Base-by-base conservation (phyloP, 108 stramenopile species). In the Nannochloropsis oceanica region DNA sequence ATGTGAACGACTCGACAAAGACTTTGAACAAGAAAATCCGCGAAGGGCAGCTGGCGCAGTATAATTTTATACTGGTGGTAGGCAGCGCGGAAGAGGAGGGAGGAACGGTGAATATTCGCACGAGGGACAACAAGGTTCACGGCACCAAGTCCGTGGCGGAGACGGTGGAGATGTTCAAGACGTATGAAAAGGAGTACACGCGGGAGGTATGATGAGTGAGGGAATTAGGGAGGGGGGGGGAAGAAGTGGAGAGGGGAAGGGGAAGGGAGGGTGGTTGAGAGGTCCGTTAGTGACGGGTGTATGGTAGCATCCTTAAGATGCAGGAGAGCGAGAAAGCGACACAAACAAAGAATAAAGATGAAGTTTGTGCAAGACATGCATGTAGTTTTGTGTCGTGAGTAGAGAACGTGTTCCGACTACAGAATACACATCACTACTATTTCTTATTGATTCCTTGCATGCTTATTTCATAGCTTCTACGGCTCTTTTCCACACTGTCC, bases 1-100 rank as follows among this genome's bases (percentile, higher is more conserved):
- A 99, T 85, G 95, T 95, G 20, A 98, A 99, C 86, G 79, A 91
- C 43, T 93, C 94, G 43, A 95, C 94, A 86, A 91, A 95, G 82
- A 98, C 96, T 3, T 94, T 98, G 89, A 96, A 96, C 86, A 99
- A 99, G 95, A 98, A 99, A 92, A 95, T 99, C 27, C 94, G 96
- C 46, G 94, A 95, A 83, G 98, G 97, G 0, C 96, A 98, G 88
- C 84, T 96, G 79, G 95, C 93, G 1, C 97, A 98, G 88, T 99
- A 98, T 89, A 99, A 97, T 93, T 98, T 95, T 91, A 96, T 97
- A 85, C 92, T 99, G 42, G 95, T 97, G n/a, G 96, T 99, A 26
- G 99, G 99, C 42, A 91, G 94, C 84, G 87, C 87, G 24, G 99
- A 99, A 87, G 93, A 94, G 43, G 92, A 91, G 86, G 94, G 94